Conservation (phyloP, 805 yeast species). For the Suhomyces faveliae region DNA sequence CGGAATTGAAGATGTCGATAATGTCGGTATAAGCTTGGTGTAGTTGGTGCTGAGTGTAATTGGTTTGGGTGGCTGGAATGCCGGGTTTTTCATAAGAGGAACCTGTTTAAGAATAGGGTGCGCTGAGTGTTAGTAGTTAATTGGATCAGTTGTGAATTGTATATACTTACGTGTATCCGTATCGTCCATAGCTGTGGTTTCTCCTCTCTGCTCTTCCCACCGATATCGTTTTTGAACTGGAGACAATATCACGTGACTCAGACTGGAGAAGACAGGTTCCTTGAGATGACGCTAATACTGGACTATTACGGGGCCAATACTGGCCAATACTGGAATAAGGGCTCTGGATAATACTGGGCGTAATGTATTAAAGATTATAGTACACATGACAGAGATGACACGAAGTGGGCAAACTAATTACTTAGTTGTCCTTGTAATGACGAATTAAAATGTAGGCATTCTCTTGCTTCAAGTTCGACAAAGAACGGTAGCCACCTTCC, state of each 20-base stretch:
- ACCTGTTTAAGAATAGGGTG: conserved; percentile 51
- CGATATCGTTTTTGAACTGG: not conserved
- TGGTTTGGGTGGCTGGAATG: conserved; percentile 53
- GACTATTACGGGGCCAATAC: not conserved
- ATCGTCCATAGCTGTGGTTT: conserved; percentile 15
- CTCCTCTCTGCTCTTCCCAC: not conserved
- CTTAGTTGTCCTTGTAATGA: conserved; percentile 45
- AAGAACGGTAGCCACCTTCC: conserved; percentile 91
- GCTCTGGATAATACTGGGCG: not conserved
- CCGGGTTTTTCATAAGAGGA: conserved; percentile 55
- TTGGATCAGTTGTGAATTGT: not conserved
- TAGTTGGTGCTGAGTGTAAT: conserved; percentile 51
- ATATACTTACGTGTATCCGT: conserved; percentile 19
- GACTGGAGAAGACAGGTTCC: not conserved
- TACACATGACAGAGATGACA: conserved; percentile 2
- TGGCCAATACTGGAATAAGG: not conserved
- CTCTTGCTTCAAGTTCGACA: conserved; percentile 89
- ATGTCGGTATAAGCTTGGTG: conserved; percentile 32
- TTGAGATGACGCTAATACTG: not conserved
- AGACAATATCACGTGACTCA: not conserved
- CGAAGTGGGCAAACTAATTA: not conserved
- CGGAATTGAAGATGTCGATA: conserved; percentile 34
- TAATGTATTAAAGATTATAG: not conserved
- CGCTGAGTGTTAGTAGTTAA: conserved; percentile 25
- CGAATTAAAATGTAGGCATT: conserved; percentile 89